Percentiles rank a stretch among this genome's conserved stretches.
Conservation (phyloP, 2,329 filamentous ascomycete genomes). For the Ascochyta viciae-villosae region DNA sequence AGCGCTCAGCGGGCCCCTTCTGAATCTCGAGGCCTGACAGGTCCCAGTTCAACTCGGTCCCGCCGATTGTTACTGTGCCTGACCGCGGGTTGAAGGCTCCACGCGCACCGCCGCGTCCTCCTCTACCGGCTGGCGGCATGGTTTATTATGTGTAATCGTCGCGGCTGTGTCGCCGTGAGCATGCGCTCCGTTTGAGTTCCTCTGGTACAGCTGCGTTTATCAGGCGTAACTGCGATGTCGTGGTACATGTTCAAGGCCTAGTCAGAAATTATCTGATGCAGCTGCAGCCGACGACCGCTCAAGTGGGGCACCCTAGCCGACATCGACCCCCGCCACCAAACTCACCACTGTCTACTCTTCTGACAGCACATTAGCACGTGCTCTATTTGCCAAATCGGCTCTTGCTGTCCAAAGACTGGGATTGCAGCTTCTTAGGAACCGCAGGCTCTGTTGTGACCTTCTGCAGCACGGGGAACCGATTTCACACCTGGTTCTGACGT, state of each 20-base stretch:
- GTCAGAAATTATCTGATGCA: constrained; percentile 22
- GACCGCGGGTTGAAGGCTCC: constrained; percentile 40
- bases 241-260: constrained; percentile 1
- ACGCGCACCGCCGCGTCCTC: constrained; percentile 40
- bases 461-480: not conserved
- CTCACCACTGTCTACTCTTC: not conserved
- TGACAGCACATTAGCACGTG: not conserved
- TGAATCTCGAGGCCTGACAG: constrained; percentile 50
- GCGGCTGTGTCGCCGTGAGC: not conserved
- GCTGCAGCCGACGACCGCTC: constrained; percentile 17
- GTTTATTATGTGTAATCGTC: not conserved
- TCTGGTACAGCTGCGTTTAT: not conserved
- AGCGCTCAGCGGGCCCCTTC: constrained; percentile 50
- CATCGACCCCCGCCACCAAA: constrained; percentile 15
- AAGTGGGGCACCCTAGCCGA: constrained; percentile 32
- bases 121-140: constrained; percentile 42
- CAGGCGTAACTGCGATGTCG: constrained; percentile 1
- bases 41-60: constrained; percentile 53
- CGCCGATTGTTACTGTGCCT: constrained; percentile 50
- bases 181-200: not conserved
- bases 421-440: not conserved
- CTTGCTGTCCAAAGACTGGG: not conserved
- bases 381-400: not conserved
- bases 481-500: not conserved
- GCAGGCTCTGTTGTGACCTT: not conserved